Conservation (phyloP, 2,329 filamentous ascomycete species). For the Xylaria sp. region DNA sequence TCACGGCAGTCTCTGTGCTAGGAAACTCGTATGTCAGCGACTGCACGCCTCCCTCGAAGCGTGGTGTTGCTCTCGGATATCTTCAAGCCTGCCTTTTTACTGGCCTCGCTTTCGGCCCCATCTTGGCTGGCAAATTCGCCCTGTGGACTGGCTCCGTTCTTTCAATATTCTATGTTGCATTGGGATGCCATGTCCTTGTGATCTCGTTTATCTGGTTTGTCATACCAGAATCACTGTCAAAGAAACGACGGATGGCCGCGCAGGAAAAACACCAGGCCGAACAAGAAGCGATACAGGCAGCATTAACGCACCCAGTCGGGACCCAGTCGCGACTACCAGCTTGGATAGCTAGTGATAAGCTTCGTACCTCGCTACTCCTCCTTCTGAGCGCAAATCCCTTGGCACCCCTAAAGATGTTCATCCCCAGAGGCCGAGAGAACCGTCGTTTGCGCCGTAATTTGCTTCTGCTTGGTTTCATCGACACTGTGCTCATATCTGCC, state of each 20-base stretch:
- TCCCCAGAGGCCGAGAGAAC: slow-evolving; percentile 74
- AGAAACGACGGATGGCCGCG: slow-evolving; percentile 75
- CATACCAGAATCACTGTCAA: slow-evolving; percentile 86
- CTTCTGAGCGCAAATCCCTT: slow-evolving; percentile 73
- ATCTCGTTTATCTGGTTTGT: slow-evolving; percentile 76
- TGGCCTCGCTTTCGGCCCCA: slow-evolving; percentile 88
- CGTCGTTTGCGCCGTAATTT: slow-evolving; percentile 79
- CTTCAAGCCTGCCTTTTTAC: slow-evolving; percentile 89
- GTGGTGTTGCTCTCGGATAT: slow-evolving; percentile 87
- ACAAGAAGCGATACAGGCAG: slow-evolving; percentile 50
- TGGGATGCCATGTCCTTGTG: slow-evolving; percentile 79
- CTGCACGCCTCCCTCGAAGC: slow-evolving; percentile 81
- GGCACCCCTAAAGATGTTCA: slow-evolving; percentile 80
- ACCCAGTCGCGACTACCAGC: slow-evolving; percentile 39
- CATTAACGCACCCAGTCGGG: slow-evolving; percentile 37
- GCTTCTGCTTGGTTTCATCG: slow-evolving; percentile 81
- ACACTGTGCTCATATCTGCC: slow-evolving; percentile 83
- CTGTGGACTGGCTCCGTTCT: slow-evolving; percentile 79
- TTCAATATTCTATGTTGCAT: slow-evolving; percentile 84
- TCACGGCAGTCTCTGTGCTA: slow-evolving; percentile 81
- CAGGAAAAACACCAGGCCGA: slow-evolving; percentile 72
- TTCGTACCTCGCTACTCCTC: slow-evolving; percentile 48
- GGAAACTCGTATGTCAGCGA: slow-evolving; percentile 90
- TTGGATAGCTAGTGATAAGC: slow-evolving; percentile 40
- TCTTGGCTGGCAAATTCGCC: slow-evolving; percentile 83